Evolutionary conservation across 164 flowering plant species (phyloP), one percentile per base, ranked within the genome.

Genomic region (Aristolochia fimbriata): DNA sequence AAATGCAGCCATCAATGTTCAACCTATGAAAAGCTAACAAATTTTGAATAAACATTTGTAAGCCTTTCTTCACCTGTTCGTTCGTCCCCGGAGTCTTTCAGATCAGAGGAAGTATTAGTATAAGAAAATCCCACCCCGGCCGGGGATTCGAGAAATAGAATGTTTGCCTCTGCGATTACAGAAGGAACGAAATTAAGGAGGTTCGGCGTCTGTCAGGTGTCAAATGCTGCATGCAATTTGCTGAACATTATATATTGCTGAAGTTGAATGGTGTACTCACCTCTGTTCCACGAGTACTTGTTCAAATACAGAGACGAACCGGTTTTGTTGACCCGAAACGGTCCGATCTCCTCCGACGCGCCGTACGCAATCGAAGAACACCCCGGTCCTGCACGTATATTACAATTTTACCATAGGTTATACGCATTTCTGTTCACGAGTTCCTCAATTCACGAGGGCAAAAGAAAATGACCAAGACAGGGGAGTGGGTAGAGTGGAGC

Each of bases 281-380:
- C 96, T 81, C 10, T 80, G 53, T 85, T 92, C 98, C 98, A 92
- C 0, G 98, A 76, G 62, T 78, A 74, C 43, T 79, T 82, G 74
- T 83, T 87, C 57, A 84, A 74, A 60, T 80, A 85, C 52, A 92
- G 89, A 63, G 84, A 78, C 23, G 79, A 70, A 45, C 83, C 89
- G 22, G 78, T 77, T 72, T 67, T 78, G 54, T 84, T 79, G 30
- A 89, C 73, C 54, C 82, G 66, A 56, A 92, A 92, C 23, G 98
- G 96, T n/a, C 98, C 98, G 17, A 92, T 80, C 63, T 92, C 98
- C 70, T 87, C 96, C 0, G 91, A 81, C 33, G 95, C 96, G 30
- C 98, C 98, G 53, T 85, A 89, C 47, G 89, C 98, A 37, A 92
- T 73, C 0, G 98, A 92, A 51, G 98, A 89, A 66, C 98, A 92